Conservation (phyloP, 179 eudicot species). For the Beta lomatogona region DNA sequence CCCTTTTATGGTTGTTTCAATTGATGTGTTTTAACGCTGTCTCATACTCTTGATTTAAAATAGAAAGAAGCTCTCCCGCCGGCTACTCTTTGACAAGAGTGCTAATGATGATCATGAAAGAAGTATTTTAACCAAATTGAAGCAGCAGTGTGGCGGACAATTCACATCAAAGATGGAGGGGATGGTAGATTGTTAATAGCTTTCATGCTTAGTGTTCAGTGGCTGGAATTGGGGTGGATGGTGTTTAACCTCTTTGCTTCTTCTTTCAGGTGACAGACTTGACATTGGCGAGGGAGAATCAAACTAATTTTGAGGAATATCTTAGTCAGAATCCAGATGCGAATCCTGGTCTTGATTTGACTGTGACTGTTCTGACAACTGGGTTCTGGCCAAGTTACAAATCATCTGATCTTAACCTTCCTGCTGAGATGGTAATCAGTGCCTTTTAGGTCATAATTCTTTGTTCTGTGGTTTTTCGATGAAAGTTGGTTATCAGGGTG, state of each 20-base stretch:
- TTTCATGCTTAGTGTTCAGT: not conserved
- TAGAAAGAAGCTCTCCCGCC: slow-evolving; percentile 88
- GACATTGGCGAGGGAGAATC: slow-evolving; percentile 84
- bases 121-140: slow-evolving; percentile 70
- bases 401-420: slow-evolving; percentile 79
- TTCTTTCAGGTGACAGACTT: slow-evolving; percentile 70
- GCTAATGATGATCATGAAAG: slow-evolving; percentile 93
- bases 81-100: slow-evolving; percentile 78
- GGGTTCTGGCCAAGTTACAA: slow-evolving; percentile 96
- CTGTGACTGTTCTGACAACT: slow-evolving; percentile 87
- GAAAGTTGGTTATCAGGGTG: not conserved
- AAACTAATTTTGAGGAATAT: slow-evolving; percentile 71
- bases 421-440: slow-evolving; percentile 71
- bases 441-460: not conserved
- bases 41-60: slow-evolving; percentile 14
- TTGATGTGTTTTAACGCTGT: not conserved
- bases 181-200: slow-evolving; percentile 49
- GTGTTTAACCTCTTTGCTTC: slow-evolving; percentile 13
- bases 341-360: slow-evolving; percentile 79
- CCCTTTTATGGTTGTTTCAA: not conserved
- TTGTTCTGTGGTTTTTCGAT: not conserved
- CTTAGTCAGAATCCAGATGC: slow-evolving; percentile 49
- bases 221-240: not conserved
- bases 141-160: slow-evolving; percentile 90
- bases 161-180: slow-evolving; percentile 96